Evolutionary conservation across 805 yeast species (phyloP), one percentile per base, ranked within the genome.

Genomic region (Candida xyloterini): DNA sequence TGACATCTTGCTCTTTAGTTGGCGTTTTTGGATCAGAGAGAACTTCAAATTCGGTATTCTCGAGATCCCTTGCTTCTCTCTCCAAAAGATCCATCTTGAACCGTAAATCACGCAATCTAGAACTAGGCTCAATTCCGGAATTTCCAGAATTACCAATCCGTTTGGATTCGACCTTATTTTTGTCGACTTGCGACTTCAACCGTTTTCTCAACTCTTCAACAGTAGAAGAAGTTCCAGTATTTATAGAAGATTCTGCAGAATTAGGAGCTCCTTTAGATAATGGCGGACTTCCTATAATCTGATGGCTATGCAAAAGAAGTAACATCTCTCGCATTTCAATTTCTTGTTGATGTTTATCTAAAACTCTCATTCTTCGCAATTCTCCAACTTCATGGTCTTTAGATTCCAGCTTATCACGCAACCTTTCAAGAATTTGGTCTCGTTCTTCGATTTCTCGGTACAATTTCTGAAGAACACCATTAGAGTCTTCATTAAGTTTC

Each of bases 1-100:
- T 72, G 13, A 77, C 63, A 52, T 81, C 87, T 31, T 73, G 78
- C 24, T 48, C 66, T 7, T 73, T 43, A 47, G 23, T 37, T 2
- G 48, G 33, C 13, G 37, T 49, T 1, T 49, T 49, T 7, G 47
- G 42, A 23, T 42, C 42, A 10, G 41, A 30, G 14, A 52, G 48
- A 10, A 79, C 85, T 20, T 76, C 81, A 53, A 87, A 89, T 49
- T 88, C 93, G 15, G 85, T 83, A 76, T 79, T 81, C 58, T 91
- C 97, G 43, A 91, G 70, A 53, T 84, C 85, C 44, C 95, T 68
- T 0, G 96, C 96, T 66, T 86, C 85, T 33, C 76, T 74, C 56
- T 86, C 95, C 38, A 90, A 71, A 47, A 78, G 81, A 43, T 85
- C 95, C 95, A 88, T 88, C 56, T 82, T 76, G 52, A 82, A 86